Conservation (phyloP, 768 basidiomycete genomes). For the Kwoniella shandongensis region DNA sequence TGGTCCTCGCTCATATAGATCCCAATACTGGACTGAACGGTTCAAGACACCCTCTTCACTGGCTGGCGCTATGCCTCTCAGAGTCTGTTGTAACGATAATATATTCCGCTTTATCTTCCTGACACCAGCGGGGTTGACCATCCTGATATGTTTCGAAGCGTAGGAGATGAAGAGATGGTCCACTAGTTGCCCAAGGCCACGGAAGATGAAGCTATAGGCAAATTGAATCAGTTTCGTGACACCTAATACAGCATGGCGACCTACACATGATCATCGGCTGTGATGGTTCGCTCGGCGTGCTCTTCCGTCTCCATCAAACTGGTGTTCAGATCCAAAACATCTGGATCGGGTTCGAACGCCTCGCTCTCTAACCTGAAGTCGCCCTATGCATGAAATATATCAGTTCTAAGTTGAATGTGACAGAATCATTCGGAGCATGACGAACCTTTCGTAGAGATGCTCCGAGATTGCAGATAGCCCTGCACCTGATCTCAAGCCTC, state of each 20-base stretch:
- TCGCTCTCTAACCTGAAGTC: constrained; percentile 80
- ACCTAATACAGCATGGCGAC: neutral
- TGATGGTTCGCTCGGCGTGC: constrained; percentile 64
- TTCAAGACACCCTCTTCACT: constrained; percentile 70
- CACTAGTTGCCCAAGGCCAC: constrained; percentile 79
- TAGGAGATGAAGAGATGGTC: constrained; percentile 76
- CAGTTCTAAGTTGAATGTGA: constrained; percentile 28
- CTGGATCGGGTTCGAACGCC: constrained; percentile 85
- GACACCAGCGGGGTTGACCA: constrained; percentile 72
- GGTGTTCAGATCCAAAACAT: constrained; percentile 78
- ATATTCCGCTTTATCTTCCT: constrained; percentile 86
- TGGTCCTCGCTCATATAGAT: constrained; percentile 71
- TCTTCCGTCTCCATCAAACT: constrained; percentile 77
- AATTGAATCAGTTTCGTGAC: neutral
- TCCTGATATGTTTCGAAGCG: constrained; percentile 64
- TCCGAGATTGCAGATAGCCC: constrained; percentile 75
- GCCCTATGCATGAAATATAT: too few species aligned
- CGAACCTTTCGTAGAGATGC: constrained; percentile 73
- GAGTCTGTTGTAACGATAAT: constrained; percentile 84
- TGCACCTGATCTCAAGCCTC: constrained; percentile 81
- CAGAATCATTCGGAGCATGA: too few species aligned
- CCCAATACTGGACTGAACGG: constrained; percentile 75
- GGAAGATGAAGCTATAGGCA: constrained; percentile 76
- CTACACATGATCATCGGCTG: constrained; percentile 67
- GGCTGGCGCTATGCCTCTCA: constrained; percentile 67